phyloP scores from a whole-genome alignment of 495 filamentous ascomycete genomes.

The Pyronema domesticum region DNA sequence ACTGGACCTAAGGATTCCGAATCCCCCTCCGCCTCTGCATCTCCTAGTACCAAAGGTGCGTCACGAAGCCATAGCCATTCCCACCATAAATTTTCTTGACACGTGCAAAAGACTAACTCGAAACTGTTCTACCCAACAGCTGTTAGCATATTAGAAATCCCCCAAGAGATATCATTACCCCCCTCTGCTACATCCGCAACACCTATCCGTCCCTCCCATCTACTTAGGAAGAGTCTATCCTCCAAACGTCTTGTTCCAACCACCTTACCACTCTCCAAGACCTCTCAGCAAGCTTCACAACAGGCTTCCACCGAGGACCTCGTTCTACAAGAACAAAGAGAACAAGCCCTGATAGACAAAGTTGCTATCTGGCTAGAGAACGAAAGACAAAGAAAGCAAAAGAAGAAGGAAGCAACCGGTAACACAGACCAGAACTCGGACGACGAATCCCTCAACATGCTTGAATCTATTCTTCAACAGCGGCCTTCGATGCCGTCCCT shows the following conservation, averaged over 20 bases:
- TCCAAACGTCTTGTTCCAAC: constrained; percentile 8
- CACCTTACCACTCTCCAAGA: constrained; percentile 7
- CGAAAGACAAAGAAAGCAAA: neutral
- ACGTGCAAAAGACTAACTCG: neutral
- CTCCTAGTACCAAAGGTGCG: neutral
- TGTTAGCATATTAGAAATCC: neutral
- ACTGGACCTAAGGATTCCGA: neutral
- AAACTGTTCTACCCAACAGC: neutral
- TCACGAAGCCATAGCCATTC: neutral
- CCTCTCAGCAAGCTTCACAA: neutral
- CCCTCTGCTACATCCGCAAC: neutral
- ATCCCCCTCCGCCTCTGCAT: neutral
- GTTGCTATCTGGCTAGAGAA: neutral
- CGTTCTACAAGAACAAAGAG: neutral
- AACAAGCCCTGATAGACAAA: neutral
- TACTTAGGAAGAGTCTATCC: constrained; percentile 10
- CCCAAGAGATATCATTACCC: neutral
- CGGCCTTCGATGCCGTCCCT: neutral
- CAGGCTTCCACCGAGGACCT: neutral
- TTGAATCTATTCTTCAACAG: neutral
- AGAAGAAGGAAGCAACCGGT: neutral
- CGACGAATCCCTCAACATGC: neutral
- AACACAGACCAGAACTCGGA: neutral
- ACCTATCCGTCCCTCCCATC: constrained; percentile 4
- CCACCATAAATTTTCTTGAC: neutral